Conservation (phyloP, 176 grass and related monocot genomes). For the Avena atlantica region DNA sequence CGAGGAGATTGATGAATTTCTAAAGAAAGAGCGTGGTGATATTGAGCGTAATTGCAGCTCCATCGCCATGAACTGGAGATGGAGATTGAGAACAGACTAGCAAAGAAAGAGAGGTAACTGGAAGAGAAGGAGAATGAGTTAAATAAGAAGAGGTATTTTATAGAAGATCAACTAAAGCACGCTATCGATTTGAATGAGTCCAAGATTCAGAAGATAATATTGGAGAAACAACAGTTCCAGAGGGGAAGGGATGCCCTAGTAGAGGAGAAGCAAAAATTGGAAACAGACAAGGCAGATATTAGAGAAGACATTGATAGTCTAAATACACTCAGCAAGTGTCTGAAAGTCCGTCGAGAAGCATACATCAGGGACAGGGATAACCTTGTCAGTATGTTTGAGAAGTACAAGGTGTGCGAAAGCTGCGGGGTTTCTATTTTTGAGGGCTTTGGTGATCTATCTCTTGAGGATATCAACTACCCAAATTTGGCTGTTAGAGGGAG, state of each 20-base stretch:
- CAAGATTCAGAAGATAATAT: slow-evolving; percentile 73
- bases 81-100: slow-evolving; percentile 70
- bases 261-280: slow-evolving; percentile 65
- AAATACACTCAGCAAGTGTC: slow-evolving; percentile 59
- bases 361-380: slow-evolving; percentile 67
- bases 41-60: slow-evolving; percentile 68
- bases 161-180: slow-evolving; percentile 68
- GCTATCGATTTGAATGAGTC: slow-evolving; percentile 66
- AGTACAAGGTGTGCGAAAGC: slow-evolving; percentile 80
- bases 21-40: slow-evolving; percentile 71
- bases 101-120: slow-evolving; percentile 74
- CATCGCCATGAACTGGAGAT: slow-evolving; percentile 74
- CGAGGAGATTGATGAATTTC: slow-evolving; percentile 60
- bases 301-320: slow-evolving; percentile 83
- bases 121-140: slow-evolving; percentile 68
- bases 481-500: slow-evolving; percentile 56
- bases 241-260: slow-evolving; percentile 61
- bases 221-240: slow-evolving; percentile 60
- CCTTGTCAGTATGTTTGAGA: slow-evolving; percentile 61
- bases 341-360: slow-evolving; percentile 71
- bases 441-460: slow-evolving; percentile 58
- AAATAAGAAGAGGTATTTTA: slow-evolving; percentile 62
- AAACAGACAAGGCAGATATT: slow-evolving; percentile 77
- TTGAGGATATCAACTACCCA: slow-evolving; percentile 65
- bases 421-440: slow-evolving; percentile 69